These are phyloP conservation scores for Kuraishia molischiana DNA, from an alignment of 805 yeast species.

Conservation along the genomic window DNA sequence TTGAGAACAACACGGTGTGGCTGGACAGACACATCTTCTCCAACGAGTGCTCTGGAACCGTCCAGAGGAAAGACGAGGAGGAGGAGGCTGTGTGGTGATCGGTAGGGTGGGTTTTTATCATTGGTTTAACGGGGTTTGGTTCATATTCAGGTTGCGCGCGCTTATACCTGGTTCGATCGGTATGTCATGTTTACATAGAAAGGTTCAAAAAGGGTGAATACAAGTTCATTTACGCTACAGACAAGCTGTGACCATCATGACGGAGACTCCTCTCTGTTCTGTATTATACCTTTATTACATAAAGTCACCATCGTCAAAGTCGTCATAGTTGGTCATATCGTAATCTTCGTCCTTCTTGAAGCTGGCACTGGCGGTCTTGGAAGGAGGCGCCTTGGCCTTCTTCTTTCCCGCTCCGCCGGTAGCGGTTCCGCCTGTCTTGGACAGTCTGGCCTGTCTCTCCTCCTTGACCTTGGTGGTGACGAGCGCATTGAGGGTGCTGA, in stretches of 20 bases:
- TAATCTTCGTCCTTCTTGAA: conserved; percentile 60
- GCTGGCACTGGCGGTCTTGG: conserved; percentile 43
- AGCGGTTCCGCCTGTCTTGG: conserved; percentile 76
- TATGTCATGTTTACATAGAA: too few species aligned
- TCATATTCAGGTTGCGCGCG: too few species aligned
- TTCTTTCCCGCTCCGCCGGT: conserved; percentile 93
- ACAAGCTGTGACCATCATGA: too few species aligned
- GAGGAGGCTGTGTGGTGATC: too few species aligned
- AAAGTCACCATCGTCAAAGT: conserved; percentile 73
- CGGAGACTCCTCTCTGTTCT: too few species aligned
- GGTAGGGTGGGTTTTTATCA: too few species aligned
- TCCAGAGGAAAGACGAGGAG: conserved; percentile 9
- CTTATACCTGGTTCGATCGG: too few species aligned
- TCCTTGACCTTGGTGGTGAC: conserved; percentile 80
- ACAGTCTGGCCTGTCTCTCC: conserved; percentile 81
- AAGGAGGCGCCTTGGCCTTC: conserved; percentile 75
- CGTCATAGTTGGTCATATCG: conserved; percentile 42
- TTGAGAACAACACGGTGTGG: conserved; percentile 41
- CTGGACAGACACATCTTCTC: conserved; percentile 38
- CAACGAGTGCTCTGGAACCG: conserved; percentile 31
- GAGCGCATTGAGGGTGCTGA: conserved; percentile 73
- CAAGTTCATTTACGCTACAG: too few species aligned
- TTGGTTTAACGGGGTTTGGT: too few species aligned
- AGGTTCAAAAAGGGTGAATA: too few species aligned
- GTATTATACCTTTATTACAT: conserved; percentile 58